These are phyloP conservation scores for Sugiyamaella paludigena DNA, from an alignment of 1,139 yeast species.

Conservation along the genomic window DNA sequence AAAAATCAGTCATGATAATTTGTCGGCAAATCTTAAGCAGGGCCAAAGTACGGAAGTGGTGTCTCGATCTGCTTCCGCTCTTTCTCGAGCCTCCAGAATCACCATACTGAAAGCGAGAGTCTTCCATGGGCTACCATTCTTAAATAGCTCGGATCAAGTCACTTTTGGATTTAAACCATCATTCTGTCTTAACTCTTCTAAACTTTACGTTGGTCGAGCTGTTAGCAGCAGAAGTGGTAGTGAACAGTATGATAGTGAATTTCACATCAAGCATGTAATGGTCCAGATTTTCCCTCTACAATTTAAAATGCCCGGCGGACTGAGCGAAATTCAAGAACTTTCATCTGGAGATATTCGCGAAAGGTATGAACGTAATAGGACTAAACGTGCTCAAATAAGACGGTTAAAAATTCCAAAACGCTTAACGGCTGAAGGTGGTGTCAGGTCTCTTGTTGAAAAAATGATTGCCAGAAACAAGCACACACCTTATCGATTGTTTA, in stretches of 20 bases:
- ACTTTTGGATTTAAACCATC: slow-evolving; percentile 12
- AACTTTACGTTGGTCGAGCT: too few species aligned
- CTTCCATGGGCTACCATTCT: slow-evolving; percentile 2
- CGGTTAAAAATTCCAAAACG: too few species aligned
- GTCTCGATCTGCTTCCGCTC: background rate
- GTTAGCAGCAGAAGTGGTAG: too few species aligned
- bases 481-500: slow-evolving; percentile 23
- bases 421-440: too few species aligned
- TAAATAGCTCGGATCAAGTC: slow-evolving; percentile 1
- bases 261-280: slow-evolving; percentile 2
- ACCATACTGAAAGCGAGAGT: background rate
- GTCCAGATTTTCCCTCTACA: slow-evolving; percentile 5
- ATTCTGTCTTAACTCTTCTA: background rate
- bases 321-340: too few species aligned
- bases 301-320: background rate
- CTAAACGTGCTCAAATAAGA: too few species aligned
- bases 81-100: background rate
- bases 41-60: too few species aligned
- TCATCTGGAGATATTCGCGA: too few species aligned
- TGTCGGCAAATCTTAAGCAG: too few species aligned
- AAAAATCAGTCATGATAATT: too few species aligned
- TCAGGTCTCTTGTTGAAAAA: slow-evolving; percentile 1
- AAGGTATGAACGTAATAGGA: too few species aligned
- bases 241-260: too few species aligned
- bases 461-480: slow-evolving; percentile 16